Base-by-base conservation (phyloP, 2,329 filamentous ascomycete genomes). In the Verticillium nonalfalfae region DNA sequence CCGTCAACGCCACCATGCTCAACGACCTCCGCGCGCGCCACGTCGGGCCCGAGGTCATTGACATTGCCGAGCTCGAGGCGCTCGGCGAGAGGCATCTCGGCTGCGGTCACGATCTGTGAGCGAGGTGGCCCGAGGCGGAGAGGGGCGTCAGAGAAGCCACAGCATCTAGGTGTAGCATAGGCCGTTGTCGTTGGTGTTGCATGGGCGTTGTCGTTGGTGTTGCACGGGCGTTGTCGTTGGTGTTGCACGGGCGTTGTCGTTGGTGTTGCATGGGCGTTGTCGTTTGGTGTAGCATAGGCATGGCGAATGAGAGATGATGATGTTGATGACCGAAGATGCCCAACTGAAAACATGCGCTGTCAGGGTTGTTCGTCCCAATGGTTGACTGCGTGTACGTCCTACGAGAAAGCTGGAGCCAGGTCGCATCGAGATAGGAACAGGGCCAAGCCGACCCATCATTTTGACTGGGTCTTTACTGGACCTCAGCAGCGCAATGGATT, bases 11-110 rank as follows among this genome's bases (percentile, higher is more conserved):
- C 10, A 67, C 67, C 10, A 67, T 66, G 63, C 63, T 70, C 11
- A 65, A 57, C 21, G 60, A 56, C 58, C 62, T 67, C 11, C 65
- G 65, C 36, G 63, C 63, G 18, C 60, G 65, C n/a, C 60, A 61
- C 33, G 38, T 69, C 15, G 63, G 59, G 11, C 61, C 65, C 7
- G 64, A 66, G 36, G 21, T 68, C 26, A 60, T 67, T 7, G 60
- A 66, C 15, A 72, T 75, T 11, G 70, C 69, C 34, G 71, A 74
- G 63, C 62, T 75, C 5, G 71, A 72, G 60, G 73, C 72, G 0
- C 64, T 74, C 39, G 73, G 74, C 2, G 68, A 75, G 60, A 66
- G 69, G 11, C 73, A 75, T 40, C 61, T 75, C 6, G 74, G 74
- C 7, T 75, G 73, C 50, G 72, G 73, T 5, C 68, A 73, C 52